These are phyloP conservation scores for Mucor lusitanicus DNA, from an alignment of 371 early-diverging fungal genomes.

Conservation along the genomic window DNA sequence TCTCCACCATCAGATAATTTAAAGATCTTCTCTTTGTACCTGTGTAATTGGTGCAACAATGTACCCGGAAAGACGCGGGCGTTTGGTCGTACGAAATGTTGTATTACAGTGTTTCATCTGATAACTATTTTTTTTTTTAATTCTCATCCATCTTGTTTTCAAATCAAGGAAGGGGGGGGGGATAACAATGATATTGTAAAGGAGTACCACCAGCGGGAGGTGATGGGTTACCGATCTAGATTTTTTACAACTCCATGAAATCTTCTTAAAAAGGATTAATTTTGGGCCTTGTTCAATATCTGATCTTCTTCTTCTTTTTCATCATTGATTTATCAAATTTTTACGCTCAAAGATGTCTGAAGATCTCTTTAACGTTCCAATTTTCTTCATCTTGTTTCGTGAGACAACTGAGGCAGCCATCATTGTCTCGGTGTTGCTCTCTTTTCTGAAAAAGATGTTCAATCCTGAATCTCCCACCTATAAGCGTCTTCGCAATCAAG, in stretches of 20 bases:
- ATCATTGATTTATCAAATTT: not conserved
- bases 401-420: conserved; percentile 79
- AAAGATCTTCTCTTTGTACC: not conserved
- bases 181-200: not conserved
- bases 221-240: not conserved
- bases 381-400: conserved; percentile 85
- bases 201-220: not conserved
- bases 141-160: no score
- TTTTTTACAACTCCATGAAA: conserved; percentile 11
- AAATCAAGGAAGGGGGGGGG: not conserved
- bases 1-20: conserved; percentile 5
- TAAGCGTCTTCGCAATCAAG: conserved; percentile 60
- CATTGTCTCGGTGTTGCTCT: conserved; percentile 77
- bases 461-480: conserved; percentile 41
- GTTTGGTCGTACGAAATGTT: not conserved
- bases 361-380: conserved; percentile 73
- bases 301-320: conserved; percentile 5
- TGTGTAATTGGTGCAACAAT: not conserved
- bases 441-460: conserved; percentile 69
- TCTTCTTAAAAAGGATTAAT: conserved; percentile 14
- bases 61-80: conserved; percentile 4
- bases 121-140: conserved; percentile 7
- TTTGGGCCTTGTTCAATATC: not conserved
- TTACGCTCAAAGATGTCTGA: conserved; percentile 22
- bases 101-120: conserved; percentile 2